Base-by-base conservation (phyloP, 2,329 filamentous ascomycete genomes). In the Phyllachora maydis region DNA sequence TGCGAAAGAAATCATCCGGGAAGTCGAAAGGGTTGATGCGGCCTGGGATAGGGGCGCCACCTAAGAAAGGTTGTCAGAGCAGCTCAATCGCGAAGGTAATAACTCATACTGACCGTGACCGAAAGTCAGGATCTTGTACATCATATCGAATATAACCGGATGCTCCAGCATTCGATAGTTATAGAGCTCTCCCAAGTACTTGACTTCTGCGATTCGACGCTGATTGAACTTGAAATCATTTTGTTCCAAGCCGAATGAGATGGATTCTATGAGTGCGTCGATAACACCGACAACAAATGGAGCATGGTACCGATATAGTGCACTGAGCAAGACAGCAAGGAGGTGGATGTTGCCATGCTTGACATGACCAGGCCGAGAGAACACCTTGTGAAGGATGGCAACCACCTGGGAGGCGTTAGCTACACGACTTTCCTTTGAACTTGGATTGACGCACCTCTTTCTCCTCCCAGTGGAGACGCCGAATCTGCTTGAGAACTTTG, bases 211-310 rank as follows among this genome's bases (percentile, higher is more conserved):
- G 31, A 98, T 73, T 12, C 88, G 74, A 29, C 83, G 74, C 48
- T 98, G 88, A 42, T 91, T 93, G 51, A 82, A 90, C 39, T 90
- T 83, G 59, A 93, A 98, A 43, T 98, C 88, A 37, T 95, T 95
- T 35, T 83, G 68, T 47, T 98, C 88, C 3, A 98, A 58, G 1
- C 88, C 88, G 32, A 90, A 64, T 1, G 65, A 75, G 32, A 98
- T 74, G 5, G 78, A 74, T 46, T 98, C 90, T 10, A 95, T 58
- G 5, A 95, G 54, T 32, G 85, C 82, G 43, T 98, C 88, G 31
- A 98, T 79, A 22, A 93, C 71, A n/a, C 66, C 67, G 27, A 92
- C 75, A 11, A 83, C 77, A 39, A 98, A 98, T 8, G 73, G 70
- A 27, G 83, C 77, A 35, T 98, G 88, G 37, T 95, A 90, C 9